phyloP scores from a whole-genome alignment of 306 rosid species.

The Senna tora region DNA sequence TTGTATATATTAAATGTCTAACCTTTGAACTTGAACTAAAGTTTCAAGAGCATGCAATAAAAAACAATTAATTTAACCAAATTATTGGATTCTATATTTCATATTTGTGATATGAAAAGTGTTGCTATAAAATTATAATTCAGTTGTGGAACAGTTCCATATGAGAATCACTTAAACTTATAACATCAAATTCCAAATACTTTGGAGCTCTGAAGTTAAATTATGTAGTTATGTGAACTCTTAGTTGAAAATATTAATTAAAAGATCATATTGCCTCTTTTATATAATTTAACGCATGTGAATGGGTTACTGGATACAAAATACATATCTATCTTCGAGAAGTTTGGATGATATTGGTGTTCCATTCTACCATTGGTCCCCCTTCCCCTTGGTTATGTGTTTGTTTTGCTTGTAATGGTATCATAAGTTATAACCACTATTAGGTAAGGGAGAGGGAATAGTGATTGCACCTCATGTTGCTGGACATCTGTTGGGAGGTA shows the following conservation, averaged over 20 bases:
- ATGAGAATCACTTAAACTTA: neutral
- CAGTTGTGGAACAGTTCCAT: neutral
- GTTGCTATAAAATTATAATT: neutral
- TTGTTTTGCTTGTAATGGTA: slow-evolving; percentile 19
- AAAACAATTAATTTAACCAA: neutral
- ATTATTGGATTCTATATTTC: neutral
- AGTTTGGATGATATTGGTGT: slow-evolving; percentile 19
- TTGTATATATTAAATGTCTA: too few species aligned
- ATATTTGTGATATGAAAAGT: neutral
- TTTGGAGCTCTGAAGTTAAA: slow-evolving; percentile 21
- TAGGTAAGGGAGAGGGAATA: slow-evolving; percentile 95
- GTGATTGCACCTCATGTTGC: slow-evolving; percentile 95
- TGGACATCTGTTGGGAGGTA: slow-evolving; percentile 97
- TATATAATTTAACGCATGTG: neutral
- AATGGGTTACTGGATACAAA: neutral
- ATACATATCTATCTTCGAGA: neutral
- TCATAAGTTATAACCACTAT: slow-evolving; percentile 35
- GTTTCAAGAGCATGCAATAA: neutral
- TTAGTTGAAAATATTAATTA: too few species aligned
- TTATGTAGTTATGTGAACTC: slow-evolving; percentile 8
- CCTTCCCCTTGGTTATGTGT: neutral
- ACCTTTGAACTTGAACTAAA: neutral
- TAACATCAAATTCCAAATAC: slow-evolving; percentile 5
- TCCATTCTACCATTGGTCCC: too few species aligned
- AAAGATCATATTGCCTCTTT: too few species aligned